These are phyloP conservation scores for Fusarium sp. DNA, from an alignment of 2,329 filamentous ascomycete genomes.

Conservation along the genomic window DNA sequence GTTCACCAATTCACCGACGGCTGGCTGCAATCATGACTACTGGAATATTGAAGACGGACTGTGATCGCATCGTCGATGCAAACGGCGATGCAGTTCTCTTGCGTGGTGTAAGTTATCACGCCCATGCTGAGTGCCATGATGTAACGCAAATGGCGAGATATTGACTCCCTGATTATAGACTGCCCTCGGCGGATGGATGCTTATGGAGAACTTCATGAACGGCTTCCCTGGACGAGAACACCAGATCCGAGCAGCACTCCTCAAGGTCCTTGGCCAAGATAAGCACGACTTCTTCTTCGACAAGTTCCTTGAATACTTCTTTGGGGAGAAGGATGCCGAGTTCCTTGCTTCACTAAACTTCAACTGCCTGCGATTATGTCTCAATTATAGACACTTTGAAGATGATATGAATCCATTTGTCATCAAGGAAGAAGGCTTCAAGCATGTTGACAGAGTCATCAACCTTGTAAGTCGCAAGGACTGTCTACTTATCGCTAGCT, in stretches of 20 bases:
- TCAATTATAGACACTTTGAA: conserved; percentile 69
- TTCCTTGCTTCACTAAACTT: conserved; percentile 66
- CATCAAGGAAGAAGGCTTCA: conserved; percentile 61
- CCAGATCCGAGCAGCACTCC: conserved; percentile 65
- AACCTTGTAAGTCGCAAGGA: conserved; percentile 46
- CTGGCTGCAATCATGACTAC: conserved; percentile 2
- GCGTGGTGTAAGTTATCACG: conserved; percentile 37
- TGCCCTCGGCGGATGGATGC: conserved; percentile 47
- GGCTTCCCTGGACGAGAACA: conserved; percentile 69
- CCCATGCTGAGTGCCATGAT: fast-evolving
- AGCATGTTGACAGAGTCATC: conserved; percentile 61
- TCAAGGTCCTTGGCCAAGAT: conserved; percentile 64
- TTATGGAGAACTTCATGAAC: conserved; percentile 73
- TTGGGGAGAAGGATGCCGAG: conserved; percentile 66
- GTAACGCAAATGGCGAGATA: neutral
- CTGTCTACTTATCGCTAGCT: fast-evolving
- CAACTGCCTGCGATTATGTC: conserved; percentile 68
- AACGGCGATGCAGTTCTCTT: conserved; percentile 59
- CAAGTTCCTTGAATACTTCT: conserved; percentile 68
- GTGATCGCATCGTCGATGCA: conserved; percentile 55
- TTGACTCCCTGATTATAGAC: conserved; percentile 2
- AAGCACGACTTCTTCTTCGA: conserved; percentile 72
- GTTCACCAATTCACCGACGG: neutral
- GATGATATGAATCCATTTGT: conserved; percentile 63
- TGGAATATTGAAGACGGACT: conserved; percentile 43